Base-by-base conservation (phyloP, 2,329 filamentous ascomycete genomes). In the Colletotrichum zoysiae region DNA sequence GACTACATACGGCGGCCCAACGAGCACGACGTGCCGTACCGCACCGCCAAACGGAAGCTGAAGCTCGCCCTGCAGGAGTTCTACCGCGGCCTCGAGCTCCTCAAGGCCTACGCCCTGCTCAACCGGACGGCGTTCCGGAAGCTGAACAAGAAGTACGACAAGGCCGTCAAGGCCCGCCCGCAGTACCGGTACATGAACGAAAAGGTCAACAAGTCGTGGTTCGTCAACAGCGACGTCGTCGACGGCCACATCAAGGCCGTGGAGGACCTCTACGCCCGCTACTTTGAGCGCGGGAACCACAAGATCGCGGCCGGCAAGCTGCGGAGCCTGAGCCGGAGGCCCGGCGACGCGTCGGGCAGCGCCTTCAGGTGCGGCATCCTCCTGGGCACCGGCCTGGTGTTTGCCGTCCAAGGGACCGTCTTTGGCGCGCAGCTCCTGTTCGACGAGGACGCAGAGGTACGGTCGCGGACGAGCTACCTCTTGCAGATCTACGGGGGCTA, bases 91-190 rank as follows among this genome's bases (percentile, higher is more conserved):
- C 86, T 99, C 18, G 96, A 99, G 79, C 85, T 98, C 57, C 87
- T 99, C 71, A 98, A 98, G 82, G 93, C 94, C 0, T 99, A 97
- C 77, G 92, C 95, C 1, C 84, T 97, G 30, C 86, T 98, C 18
- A 99, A 99, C 80, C 89, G 94, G 60, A 97, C 94, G 0, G 96
- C 95, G 0, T 98, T 98, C 78, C 91, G 95, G 42, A 99, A 99
- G 81, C 94, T 99, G 79, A 98, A 97, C 83, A 99, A 99, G 81
- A 99, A 99, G 82, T 98, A 97, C 79, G 95, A 98, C 86, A 99
- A 98, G 83, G 90, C 92, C 2, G 90, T 95, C 68, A 90, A 95
- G 76, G 92, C 94, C 51, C 89, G 92, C 14, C 94, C 94, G 0
- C 88, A 92, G 0, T 88, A 93, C 78, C 89, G 92, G 38, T 98